Evolutionary conservation across 2,329 filamentous ascomycete genomes (phyloP).

Genomic region (Ramichloridium luteum): DNA sequence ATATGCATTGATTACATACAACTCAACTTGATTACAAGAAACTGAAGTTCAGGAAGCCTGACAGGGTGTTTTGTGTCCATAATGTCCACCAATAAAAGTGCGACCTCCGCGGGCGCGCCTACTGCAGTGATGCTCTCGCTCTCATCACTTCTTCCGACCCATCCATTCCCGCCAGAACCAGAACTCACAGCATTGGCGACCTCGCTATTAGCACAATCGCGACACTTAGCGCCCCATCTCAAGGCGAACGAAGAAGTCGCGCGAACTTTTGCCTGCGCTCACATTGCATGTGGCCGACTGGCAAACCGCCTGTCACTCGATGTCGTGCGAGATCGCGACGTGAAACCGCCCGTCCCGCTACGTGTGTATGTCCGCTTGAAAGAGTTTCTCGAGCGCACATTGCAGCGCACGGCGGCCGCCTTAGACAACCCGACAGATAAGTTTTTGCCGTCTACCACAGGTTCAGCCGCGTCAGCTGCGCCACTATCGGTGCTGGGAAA

Average conservation of each 20-base stretch:
- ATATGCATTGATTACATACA: no score
- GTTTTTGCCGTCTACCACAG: constrained; percentile 3
- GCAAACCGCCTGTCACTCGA: constrained; percentile 68
- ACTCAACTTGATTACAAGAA: no score
- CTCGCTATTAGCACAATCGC: constrained; percentile 68
- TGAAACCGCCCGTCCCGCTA: constrained; percentile 60
- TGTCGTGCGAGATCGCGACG: constrained; percentile 51
- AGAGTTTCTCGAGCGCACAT: constrained; percentile 60
- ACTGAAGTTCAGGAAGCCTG: no score
- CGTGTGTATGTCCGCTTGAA: constrained; percentile 76
- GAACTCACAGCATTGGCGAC: constrained; percentile 59
- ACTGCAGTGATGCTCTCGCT: constrained; percentile 62
- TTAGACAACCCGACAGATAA: constrained; percentile 13
- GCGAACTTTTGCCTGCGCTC: constrained; percentile 70
- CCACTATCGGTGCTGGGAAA: not conserved
- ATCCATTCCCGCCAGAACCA: constrained; percentile 50
- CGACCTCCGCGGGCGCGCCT: constrained; percentile 42
- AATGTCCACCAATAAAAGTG: no score
- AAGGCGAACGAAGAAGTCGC: constrained; percentile 81
- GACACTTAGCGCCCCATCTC: constrained; percentile 61
- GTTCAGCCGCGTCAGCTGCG: not conserved
- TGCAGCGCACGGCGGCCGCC: constrained; percentile 35
- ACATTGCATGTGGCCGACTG: constrained; percentile 81
- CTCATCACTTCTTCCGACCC: constrained; percentile 60
- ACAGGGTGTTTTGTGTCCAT: no score